Conservation (phyloP, 495 filamentous ascomycete genomes). For the Penicillium diatomitis region DNA sequence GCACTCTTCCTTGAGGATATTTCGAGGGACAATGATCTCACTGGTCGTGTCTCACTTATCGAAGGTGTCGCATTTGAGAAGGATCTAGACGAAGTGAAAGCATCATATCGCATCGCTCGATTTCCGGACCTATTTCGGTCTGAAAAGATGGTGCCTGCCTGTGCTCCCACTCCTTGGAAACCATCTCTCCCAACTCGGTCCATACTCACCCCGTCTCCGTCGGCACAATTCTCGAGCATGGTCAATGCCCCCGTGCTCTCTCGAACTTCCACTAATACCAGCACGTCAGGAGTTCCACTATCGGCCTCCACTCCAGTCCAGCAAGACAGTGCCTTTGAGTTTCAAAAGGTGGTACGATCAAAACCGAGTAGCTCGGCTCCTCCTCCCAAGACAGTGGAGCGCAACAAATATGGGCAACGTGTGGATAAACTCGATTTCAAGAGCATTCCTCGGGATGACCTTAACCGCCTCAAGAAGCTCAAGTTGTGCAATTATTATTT, state of each 20-base stretch:
- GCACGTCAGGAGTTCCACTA: conserved; percentile 25
- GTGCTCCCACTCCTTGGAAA: conserved; percentile 26
- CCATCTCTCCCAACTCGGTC: conserved; percentile 25
- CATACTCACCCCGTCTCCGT: conserved; percentile 35
- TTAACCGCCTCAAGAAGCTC: conserved; percentile 53
- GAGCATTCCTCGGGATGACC: conserved; percentile 47
- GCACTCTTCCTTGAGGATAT: conserved; percentile 56
- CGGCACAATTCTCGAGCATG: conserved; percentile 24
- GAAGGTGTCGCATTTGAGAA: conserved; percentile 65
- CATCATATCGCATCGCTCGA: conserved; percentile 48
- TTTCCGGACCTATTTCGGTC: conserved; percentile 60
- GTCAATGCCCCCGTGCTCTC: conserved; percentile 22
- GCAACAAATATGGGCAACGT: conserved; percentile 67
- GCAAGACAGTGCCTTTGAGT: conserved; percentile 23
- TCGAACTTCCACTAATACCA: conserved; percentile 35
- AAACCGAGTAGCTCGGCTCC: conserved; percentile 42
- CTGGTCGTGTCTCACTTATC: conserved; percentile 58
- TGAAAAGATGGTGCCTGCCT: conserved; percentile 46
- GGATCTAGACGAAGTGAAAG: conserved; percentile 46
- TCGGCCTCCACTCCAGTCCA: conserved; percentile 24
- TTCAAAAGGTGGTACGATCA: conserved; percentile 38
- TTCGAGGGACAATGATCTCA: conserved; percentile 41
- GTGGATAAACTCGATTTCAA: conserved; percentile 49
- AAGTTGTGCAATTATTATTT: conserved; percentile 86
- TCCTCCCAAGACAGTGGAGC: conserved; percentile 44